phyloP scores from a whole-genome alignment of 2,329 filamentous ascomycete genomes.

The Talaromyces sp. region DNA sequence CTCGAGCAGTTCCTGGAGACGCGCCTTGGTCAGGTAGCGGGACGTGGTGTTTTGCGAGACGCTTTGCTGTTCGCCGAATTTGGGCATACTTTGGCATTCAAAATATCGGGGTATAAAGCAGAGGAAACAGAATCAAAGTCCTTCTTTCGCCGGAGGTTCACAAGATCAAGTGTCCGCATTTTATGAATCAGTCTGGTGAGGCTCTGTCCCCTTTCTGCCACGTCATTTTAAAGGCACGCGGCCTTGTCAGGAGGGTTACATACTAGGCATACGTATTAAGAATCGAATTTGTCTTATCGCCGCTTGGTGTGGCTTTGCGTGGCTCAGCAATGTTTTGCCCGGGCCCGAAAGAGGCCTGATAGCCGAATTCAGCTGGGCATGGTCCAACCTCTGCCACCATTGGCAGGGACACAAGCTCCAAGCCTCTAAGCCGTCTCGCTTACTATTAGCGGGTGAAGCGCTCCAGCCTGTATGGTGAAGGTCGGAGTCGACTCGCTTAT shows the following conservation, averaged over 20 bases:
- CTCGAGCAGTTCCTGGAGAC: constrained; percentile 16
- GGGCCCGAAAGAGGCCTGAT: neutral
- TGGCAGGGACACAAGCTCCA: neutral
- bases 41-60: constrained; percentile 12
- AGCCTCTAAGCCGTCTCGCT: neutral
- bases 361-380: neutral
- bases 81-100: constrained; percentile 4
- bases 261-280: neutral
- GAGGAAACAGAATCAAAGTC: neutral
- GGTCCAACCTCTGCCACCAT: neutral
- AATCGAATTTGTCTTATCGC: neutral
- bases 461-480: neutral
- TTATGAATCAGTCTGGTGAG: neutral
- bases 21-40: constrained; percentile 13
- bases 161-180: neutral
- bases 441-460: neutral
- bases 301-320: neutral
- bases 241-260: neutral
- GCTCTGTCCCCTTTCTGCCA: neutral
- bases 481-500: neutral
- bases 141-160: neutral
- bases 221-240: neutral
- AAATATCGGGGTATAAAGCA: neutral
- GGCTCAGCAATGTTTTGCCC: neutral
- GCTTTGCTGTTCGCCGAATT: neutral